These are phyloP conservation scores for Globisporangium spinosum DNA, from an alignment of 352 stramenopile species.

Conservation along the genomic window DNA sequence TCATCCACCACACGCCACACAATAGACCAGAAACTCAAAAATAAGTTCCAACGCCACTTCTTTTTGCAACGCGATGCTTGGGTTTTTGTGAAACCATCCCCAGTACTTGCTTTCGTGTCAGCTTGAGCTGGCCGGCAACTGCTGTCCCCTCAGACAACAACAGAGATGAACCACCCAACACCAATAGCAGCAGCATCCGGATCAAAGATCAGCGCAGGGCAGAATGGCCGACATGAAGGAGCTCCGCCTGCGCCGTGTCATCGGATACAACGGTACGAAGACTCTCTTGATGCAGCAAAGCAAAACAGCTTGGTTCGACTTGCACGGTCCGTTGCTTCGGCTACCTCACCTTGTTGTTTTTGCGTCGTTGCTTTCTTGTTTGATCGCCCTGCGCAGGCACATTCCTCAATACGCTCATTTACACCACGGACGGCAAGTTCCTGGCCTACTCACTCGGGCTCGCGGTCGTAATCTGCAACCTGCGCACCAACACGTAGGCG, in stretches of 20 bases:
- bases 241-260: constrained; percentile 71
- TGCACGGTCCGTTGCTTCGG: not conserved
- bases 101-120: not conserved
- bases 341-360: constrained; percentile 1
- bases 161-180: not conserved
- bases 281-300: not conserved
- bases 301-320: not conserved
- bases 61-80: not conserved
- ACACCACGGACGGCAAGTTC: constrained; percentile 75
- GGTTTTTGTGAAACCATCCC: constrained; percentile 4
- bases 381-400: constrained; percentile 26
- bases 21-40: constrained; percentile 1
- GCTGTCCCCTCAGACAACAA: constrained; percentile 4
- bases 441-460: constrained; percentile 87
- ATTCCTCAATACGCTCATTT: constrained; percentile 69
- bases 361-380: not conserved
- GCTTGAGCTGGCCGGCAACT: not conserved
- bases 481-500: constrained; percentile 65
- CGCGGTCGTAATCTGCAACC: constrained; percentile 81
- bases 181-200: not conserved
- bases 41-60: not conserved
- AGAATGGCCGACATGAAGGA: constrained; percentile 67
- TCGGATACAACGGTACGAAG: constrained; percentile 76
- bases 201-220: not conserved
- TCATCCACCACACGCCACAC: not conserved